Conservation (phyloP, 78 protist species). For the Dictyostelium firmibasis region DNA sequence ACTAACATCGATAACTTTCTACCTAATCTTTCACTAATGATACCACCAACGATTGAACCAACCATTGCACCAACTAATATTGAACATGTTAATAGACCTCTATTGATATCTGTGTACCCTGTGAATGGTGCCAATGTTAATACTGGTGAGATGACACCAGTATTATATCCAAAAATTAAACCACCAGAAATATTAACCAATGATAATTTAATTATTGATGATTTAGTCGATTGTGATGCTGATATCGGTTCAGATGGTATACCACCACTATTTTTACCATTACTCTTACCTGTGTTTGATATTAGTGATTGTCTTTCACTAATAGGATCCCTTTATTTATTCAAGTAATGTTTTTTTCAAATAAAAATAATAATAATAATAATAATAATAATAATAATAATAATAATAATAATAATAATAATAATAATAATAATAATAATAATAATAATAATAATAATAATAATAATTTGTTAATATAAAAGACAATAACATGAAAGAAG, state of each 20-base stretch:
- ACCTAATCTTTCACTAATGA: conserved; percentile 20
- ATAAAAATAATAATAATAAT: too few species aligned
- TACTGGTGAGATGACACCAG: conserved; percentile 50
- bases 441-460: too few species aligned
- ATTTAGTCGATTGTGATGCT: neutral
- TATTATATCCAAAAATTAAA: conserved; percentile 50
- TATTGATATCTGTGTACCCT: neutral
- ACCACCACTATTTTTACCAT: neutral
- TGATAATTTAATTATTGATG: conserved; percentile 36
- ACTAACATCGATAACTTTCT: conserved; percentile 16
- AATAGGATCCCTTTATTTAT: neutral
- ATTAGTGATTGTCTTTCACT: neutral
- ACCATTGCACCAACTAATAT: conserved; percentile 58
- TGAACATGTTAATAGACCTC: conserved; percentile 39
- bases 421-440: too few species aligned
- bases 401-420: too few species aligned
- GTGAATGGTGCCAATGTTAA: neutral
- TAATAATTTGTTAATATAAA: too few species aligned
- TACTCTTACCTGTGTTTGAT: neutral
- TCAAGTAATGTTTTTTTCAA: too few species aligned
- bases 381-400: too few species aligned
- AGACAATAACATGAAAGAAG: too few species aligned
- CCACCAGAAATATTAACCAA: conserved; percentile 40
- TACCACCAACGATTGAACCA: conserved; percentile 43
- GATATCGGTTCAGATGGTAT: neutral